Base-by-base conservation (phyloP, 441 rosid genomes). In the Eugenia klotzschiana region DNA sequence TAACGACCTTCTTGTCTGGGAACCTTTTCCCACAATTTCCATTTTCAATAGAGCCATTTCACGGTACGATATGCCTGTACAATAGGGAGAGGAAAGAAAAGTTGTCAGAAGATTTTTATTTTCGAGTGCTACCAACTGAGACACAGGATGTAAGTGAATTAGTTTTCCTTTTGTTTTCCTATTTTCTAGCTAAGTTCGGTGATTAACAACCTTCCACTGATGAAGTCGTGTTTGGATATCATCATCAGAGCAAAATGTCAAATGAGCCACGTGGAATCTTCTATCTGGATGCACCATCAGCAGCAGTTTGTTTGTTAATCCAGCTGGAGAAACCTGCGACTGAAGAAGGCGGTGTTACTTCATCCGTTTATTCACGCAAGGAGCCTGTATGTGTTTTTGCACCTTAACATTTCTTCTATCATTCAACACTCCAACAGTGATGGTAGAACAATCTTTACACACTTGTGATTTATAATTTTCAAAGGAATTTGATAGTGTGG, bases 341-440 rank as follows among this genome's bases (percentile, higher is more conserved):
- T 6, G 99, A 97, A 90, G 99, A 97, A 87, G 95, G 96, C 55
- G 99, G 98, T 79, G 94, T 96, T 87, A 89, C 94, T 85, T 91
- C 99, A 52, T 96, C 99, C 15, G 98, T 94, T 88, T 97, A 97
- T 91, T 97, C 99, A 85, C 99, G 99, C 82, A 97, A 96, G 93
- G 99, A 97, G 83, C 98, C 98, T 83, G 99, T 97, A 97, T 85
- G 96, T 91, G 77, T 33, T 64, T 64, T 11, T 33, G 2, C n/a
- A 18, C 14, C 43, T 33, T 33, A 22, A 64, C 37, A 64, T 18
- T 64, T 64, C n/a, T 64, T 64, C 77, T 64, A 20, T 33, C 14
- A 64, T 64, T 64, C 25, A 33, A 33, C 77, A 33, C 41, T 64
- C 46, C 77, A 33, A 33, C 46, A 20, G 77, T 64, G 77, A 64